A percentile compares a stretch with the other conserved stretches of the same genome.
Evolutionary conservation across 805 yeast species (phyloP).

Genomic region (Candida succiphila): DNA sequence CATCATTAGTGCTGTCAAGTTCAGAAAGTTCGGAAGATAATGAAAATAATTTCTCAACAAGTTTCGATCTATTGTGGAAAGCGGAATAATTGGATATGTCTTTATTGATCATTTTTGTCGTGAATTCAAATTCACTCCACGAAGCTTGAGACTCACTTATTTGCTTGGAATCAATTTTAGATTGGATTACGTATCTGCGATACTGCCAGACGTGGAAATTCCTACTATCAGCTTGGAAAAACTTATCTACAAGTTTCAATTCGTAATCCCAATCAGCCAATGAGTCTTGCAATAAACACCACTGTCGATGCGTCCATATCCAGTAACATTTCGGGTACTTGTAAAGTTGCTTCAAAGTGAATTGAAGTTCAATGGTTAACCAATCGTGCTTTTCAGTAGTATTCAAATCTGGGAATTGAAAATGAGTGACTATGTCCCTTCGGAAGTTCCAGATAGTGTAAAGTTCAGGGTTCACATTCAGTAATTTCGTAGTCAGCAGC

Average conservation of each 20-base stretch:
- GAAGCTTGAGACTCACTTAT: slow-evolving; percentile 14
- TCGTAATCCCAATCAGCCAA: slow-evolving; percentile 61
- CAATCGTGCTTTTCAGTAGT: slow-evolving; percentile 17
- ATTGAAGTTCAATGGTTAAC: slow-evolving; percentile 48
- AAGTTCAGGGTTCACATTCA: slow-evolving; percentile 72
- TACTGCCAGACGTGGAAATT: slow-evolving; percentile 97
- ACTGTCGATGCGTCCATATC: slow-evolving; percentile 90
- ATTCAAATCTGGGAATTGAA: slow-evolving; percentile 15
- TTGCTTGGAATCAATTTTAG: slow-evolving; percentile 8
- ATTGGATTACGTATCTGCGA: slow-evolving; percentile 57
- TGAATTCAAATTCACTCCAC: slow-evolving; percentile 58
- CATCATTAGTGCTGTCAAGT: slow-evolving; percentile 2
- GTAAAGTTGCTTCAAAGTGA: slow-evolving; percentile 48
- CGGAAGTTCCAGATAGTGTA: slow-evolving; percentile 89
- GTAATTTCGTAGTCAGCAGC: slow-evolving; percentile 42
- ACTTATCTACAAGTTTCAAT: slow-evolving; percentile 53
- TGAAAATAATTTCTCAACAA: slow-evolving; percentile 45
- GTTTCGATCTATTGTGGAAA: slow-evolving; percentile 80
- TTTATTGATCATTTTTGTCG: slow-evolving; percentile 66
- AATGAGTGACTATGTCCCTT: slow-evolving; percentile 48
- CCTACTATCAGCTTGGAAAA: slow-evolving; percentile 66
- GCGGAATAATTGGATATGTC: slow-evolving; percentile 93
- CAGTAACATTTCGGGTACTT: slow-evolving; percentile 85
- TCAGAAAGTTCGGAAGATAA: slow-evolving; percentile 6
- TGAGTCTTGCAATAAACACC: slow-evolving; percentile 54